These are phyloP conservation scores for Trypanosoma brucei DNA, from an alignment of 208 protist species.

Conservation along the genomic window DNA sequence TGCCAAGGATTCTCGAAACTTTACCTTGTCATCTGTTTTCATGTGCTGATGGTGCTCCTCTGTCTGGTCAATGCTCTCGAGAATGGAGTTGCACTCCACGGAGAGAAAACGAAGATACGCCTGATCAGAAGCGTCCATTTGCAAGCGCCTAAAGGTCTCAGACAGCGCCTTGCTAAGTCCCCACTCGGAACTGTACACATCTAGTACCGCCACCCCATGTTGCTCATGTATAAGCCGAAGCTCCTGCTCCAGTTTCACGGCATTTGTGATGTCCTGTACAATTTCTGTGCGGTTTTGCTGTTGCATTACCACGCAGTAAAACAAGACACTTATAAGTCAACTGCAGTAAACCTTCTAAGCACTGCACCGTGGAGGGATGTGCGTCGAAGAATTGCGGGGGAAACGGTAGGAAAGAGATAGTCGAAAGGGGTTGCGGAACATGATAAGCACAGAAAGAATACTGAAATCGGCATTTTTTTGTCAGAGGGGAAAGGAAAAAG, in stretches of 20 bases:
- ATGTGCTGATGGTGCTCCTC: constrained; percentile 31
- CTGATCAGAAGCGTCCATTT: constrained; percentile 71
- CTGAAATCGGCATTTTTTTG: no score
- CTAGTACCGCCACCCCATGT: constrained; percentile 80
- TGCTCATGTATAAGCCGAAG: constrained; percentile 74
- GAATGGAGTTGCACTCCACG: constrained; percentile 77
- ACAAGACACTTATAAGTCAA: background rate
- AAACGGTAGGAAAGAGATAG: no score
- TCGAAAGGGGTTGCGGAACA: no score
- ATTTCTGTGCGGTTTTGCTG: constrained; percentile 60
- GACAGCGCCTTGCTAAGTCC: constrained; percentile 77
- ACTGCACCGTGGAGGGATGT: no score
- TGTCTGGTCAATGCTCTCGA: constrained; percentile 56
- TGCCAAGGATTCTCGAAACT: constrained; percentile 53
- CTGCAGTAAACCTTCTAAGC: no score
- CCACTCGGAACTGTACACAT: constrained; percentile 88
- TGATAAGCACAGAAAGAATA: no score
- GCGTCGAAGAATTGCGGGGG: no score
- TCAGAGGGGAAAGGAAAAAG: no score
- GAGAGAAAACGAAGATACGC: constrained; percentile 82
- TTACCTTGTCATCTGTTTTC: constrained; percentile 29
- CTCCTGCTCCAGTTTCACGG: constrained; percentile 69
- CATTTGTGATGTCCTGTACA: constrained; percentile 71
- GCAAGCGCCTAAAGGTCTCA: constrained; percentile 83
- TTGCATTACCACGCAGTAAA: constrained; percentile 7